Evolutionary conservation across 2,329 filamentous ascomycete species (phyloP).

Genomic region (Cladophialophora exuberans): DNA sequence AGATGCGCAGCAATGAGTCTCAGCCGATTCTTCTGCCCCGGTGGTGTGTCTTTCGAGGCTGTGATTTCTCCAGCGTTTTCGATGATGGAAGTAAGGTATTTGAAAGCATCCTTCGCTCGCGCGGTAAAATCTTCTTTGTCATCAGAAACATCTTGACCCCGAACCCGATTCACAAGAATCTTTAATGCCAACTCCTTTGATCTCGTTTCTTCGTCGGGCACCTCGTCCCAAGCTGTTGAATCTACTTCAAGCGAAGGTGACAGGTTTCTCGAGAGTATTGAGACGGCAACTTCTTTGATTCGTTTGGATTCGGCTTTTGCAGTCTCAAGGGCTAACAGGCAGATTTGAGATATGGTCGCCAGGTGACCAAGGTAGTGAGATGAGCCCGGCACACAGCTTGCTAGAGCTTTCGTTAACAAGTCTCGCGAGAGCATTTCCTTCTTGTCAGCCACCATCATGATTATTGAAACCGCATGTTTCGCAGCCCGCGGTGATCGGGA

Average conservation of each 20-base stretch:
- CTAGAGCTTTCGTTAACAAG: slow-evolving; percentile 74
- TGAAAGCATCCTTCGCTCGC: slow-evolving; percentile 70
- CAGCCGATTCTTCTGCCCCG: slow-evolving; percentile 77
- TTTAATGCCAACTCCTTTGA: slow-evolving; percentile 84
- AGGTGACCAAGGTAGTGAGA: slow-evolving; percentile 70
- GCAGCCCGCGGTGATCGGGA: slow-evolving; percentile 80
- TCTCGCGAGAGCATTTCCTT: slow-evolving; percentile 87
- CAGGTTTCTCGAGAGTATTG: slow-evolving; percentile 70
- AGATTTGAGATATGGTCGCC: slow-evolving; percentile 65
- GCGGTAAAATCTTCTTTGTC: slow-evolving; percentile 48
- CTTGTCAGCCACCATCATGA: slow-evolving; percentile 75
- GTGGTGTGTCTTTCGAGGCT: slow-evolving; percentile 73
- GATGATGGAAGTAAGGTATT: slow-evolving; percentile 76
- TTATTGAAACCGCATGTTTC: slow-evolving; percentile 90
- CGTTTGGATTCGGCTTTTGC: slow-evolving; percentile 73
- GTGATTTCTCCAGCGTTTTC: slow-evolving; percentile 77
- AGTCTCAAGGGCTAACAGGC: slow-evolving; percentile 72
- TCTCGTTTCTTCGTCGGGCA: slow-evolving; percentile 78
- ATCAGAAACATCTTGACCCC: slow-evolving; percentile 62
- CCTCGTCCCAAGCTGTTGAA: slow-evolving; percentile 67
- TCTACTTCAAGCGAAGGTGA: slow-evolving; percentile 53
- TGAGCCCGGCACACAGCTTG: slow-evolving; percentile 72
- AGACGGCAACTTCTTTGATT: slow-evolving; percentile 77
- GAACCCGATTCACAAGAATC: slow-evolving; percentile 82
- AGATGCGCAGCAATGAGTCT: slow-evolving; percentile 80